Evolutionary conservation across 345 rosid species (phyloP), one percentile per base, ranked within the genome.

Genomic region (Melaleuca quinquenervia): DNA sequence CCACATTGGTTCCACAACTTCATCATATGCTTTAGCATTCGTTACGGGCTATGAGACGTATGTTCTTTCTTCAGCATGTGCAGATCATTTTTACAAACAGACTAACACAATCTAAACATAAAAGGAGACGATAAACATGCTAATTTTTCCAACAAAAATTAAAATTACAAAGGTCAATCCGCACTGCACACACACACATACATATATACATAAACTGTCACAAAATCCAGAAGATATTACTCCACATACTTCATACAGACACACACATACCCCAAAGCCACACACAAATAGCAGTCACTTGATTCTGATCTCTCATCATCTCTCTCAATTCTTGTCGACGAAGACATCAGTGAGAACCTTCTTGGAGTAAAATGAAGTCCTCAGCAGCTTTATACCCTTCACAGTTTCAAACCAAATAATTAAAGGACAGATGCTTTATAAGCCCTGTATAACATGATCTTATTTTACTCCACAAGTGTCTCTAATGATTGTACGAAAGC

Each of bases 301-400:
- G 41, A 24, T 6, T 16, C 24, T 50, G 45, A 15, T 18, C 27
- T 26, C 29, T 15, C 44, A 29, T 62, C 44, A 29, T 62, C 76
- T 0, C 21, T 0, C 36, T 62, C 76, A 29, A 21, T 64, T 29
- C 21, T 44, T 24, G 36, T 50, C n/a, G 12, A 84, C n/a, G 62
- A 87, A 88, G 22, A 88, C 85, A 62, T 84, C 87, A 5, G 90
- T 91, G 44, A 91, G 86, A 78, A 89, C 91, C 10, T 53, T 86
- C 83, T 86, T 82, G 22, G 89, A 83, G 45, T 86, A 82, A 20
- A 87, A 29, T 7, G 89, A 87, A 48, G 89, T 86, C 88, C 82
- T 90, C 84, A 85, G 9, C 29, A 90, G 27, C 52, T 84, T 74
- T 83, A 87, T 12, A 18, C 55, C 84, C 87, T 89, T 32, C 76